Conservation (phyloP, 2,329 filamentous ascomycete species). For the Colletotrichum shisoi region DNA sequence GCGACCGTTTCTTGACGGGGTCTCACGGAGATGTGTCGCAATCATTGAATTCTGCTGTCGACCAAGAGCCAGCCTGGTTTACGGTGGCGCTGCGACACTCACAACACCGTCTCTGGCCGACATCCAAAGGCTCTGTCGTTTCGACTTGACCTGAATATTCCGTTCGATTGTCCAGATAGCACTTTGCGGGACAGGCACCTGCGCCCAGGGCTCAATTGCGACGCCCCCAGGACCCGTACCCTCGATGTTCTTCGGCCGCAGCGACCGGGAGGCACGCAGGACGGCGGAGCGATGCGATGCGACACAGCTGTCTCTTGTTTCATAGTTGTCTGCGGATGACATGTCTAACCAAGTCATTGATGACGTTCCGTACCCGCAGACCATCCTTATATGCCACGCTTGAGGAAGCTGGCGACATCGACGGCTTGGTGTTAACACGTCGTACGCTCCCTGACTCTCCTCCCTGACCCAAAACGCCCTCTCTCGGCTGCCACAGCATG, state of each 20-base stretch:
- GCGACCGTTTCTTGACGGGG: neutral
- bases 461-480: neutral
- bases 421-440: neutral
- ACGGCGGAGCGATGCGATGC: conserved; percentile 33
- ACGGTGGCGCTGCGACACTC: conserved; percentile 2
- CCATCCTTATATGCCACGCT: conserved; percentile 12
- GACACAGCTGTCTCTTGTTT: conserved; percentile 37
- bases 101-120: neutral
- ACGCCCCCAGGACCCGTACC: conserved; percentile 20
- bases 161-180: neutral
- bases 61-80: neutral
- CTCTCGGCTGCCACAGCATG: conserved; percentile 11
- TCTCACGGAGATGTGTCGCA: neutral
- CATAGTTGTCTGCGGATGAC: conserved; percentile 25
- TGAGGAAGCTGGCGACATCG: neutral
- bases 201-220: conserved; percentile 21
- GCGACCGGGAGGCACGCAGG: conserved; percentile 14
- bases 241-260: conserved; percentile 33
- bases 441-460: neutral
- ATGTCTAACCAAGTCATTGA: conserved; percentile 13
- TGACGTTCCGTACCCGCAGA: conserved; percentile 24
- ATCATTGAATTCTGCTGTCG: neutral
- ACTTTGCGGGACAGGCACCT: neutral
- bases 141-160: neutral
- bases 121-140: neutral